Percentiles rank a stretch among this genome's conserved stretches.
Conservation (phyloP, 1,284 basidiomycete genomes). For the Salmacisia buchloeana region DNA sequence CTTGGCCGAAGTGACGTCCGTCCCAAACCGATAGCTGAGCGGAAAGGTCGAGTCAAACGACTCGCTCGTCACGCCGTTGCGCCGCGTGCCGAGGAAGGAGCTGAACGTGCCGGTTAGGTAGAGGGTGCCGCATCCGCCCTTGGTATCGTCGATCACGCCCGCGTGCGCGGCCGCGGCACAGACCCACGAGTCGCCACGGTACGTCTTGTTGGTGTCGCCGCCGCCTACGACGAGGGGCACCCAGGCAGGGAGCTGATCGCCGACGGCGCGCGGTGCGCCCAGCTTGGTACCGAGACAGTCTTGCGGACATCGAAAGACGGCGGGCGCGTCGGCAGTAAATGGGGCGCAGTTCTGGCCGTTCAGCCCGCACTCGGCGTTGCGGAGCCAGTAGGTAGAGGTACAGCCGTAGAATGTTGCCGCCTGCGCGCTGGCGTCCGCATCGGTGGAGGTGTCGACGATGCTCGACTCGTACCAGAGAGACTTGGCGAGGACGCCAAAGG, state of each 20-base stretch:
- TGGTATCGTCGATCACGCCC: slow-evolving; percentile 62
- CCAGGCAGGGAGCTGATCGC: slow-evolving; percentile 62
- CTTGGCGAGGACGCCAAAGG: slow-evolving; percentile 31
- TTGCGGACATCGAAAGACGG: slow-evolving; percentile 73
- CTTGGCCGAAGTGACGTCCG: slow-evolving; percentile 54
- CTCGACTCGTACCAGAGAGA: slow-evolving; percentile 33
- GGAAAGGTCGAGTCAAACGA: slow-evolving; percentile 73
- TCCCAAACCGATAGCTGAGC: slow-evolving; percentile 56
- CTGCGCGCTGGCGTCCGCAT: slow-evolving; percentile 12
- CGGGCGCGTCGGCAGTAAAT: slow-evolving; percentile 59
- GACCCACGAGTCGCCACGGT: slow-evolving; percentile 76
- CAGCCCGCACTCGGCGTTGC: slow-evolving; percentile 61
- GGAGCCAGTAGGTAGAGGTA: slow-evolving; percentile 46
- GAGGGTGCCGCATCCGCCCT: slow-evolving; percentile 72
- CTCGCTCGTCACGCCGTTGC: slow-evolving; percentile 65
- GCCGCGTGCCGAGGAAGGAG: slow-evolving; percentile 60
- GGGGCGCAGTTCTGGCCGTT: slow-evolving; percentile 66
- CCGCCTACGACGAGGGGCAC: slow-evolving; percentile 76
- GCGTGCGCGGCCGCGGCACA: slow-evolving; percentile 74
- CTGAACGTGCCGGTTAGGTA: slow-evolving; percentile 68
- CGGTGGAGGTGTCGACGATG: not conserved
- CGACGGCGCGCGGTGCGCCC: slow-evolving; percentile 70
- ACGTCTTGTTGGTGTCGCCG: slow-evolving; percentile 62
- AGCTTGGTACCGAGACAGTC: slow-evolving; percentile 65
- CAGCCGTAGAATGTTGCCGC: slow-evolving; percentile 27